phyloP scores from a whole-genome alignment of 805 yeast species.

The Osmozyma mogii region DNA sequence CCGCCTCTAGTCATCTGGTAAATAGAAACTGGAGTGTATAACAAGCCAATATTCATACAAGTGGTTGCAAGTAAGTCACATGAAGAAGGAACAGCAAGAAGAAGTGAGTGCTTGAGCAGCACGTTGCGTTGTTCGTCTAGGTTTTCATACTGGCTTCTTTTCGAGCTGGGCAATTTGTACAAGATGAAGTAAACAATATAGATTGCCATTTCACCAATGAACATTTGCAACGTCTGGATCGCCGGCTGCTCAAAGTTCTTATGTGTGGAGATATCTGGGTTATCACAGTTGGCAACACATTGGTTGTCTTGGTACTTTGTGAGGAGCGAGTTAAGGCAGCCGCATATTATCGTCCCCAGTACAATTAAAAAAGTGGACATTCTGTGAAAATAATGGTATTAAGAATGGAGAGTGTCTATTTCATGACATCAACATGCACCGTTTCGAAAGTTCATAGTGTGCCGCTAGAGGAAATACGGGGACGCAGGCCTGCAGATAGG shows the following conservation, averaged over 20 bases:
- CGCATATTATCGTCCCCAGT: constrained; percentile 55
- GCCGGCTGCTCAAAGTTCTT: constrained; percentile 67
- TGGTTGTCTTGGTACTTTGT: constrained; percentile 74
- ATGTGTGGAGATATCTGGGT: constrained; percentile 34
- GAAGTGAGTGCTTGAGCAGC: constrained; percentile 12
- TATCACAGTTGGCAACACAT: constrained; percentile 50
- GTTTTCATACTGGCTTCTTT: constrained; percentile 6
- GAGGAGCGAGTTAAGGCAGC: constrained; percentile 64
- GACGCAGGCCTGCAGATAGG: too few species aligned
- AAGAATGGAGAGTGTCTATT: too few species aligned
- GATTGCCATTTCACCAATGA: constrained; percentile 58
- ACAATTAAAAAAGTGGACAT: constrained; percentile 14
- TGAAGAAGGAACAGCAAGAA: constrained; percentile 50
- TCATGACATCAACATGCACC: too few species aligned
- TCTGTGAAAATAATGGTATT: too few species aligned
- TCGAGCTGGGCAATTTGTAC: constrained; percentile 13
- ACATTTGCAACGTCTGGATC: constrained; percentile 74
- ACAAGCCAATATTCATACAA: constrained; percentile 63
- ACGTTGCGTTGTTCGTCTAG: constrained; percentile 1
- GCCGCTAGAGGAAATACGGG: too few species aligned
- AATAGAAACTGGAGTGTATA: constrained; percentile 69
- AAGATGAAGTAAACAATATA: constrained; percentile 32
- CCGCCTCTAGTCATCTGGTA: constrained; percentile 86
- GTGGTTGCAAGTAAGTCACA: constrained; percentile 74
- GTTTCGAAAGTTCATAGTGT: too few species aligned